Base-by-base conservation (phyloP, 1,284 basidiomycete species). In the Marasmius fiardii region DNA sequence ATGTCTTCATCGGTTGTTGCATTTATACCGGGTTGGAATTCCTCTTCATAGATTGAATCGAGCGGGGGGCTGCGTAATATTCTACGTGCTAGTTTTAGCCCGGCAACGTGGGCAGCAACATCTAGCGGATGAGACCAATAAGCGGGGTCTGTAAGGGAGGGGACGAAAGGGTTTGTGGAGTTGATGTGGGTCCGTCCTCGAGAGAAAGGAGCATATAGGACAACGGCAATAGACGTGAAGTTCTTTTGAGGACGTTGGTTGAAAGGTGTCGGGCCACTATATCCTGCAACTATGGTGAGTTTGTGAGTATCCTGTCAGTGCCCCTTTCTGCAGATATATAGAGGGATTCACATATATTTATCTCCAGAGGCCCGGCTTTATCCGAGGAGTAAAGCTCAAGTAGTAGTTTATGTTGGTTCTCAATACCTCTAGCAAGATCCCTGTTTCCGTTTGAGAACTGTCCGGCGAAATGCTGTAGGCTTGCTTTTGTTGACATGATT, bases 161-260 rank as follows among this genome's bases (percentile, higher is more conserved):
- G 56, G 3, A 47, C 48, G 11, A 28, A 41, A 1, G 60, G 60
- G 54, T 66, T 47, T 2, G 66, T 54, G 1, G 67, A 68, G 0
- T 57, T 54, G 23, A 71, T 70, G 53, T 71, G 68, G 1, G 66
- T 67, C 3, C 68, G 60, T 18, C 69, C 69, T 14, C 68, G 65
- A 24, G 68, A 66, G 12, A 70, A 61, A 2, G 69, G 68, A 14
- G 60, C 61, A 48, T 69, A 67, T 3, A 70, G 55, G 8, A 71
- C 64, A 7, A 66, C 63, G 54, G 65, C 69, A 35, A 71, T 62
- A 2, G 69, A 56, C 0, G 67, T 67, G 54, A 61, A 71, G 47
- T 69, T 69, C 7, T 56, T 53, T 23, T 41, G 51, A 10, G 68
- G 68, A 14, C 67, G 63, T 8, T 54, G 49, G 4, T 7, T n/a